Conservation (phyloP, 2,329 filamentous ascomycete species). For the Colletotrichum sp. region DNA sequence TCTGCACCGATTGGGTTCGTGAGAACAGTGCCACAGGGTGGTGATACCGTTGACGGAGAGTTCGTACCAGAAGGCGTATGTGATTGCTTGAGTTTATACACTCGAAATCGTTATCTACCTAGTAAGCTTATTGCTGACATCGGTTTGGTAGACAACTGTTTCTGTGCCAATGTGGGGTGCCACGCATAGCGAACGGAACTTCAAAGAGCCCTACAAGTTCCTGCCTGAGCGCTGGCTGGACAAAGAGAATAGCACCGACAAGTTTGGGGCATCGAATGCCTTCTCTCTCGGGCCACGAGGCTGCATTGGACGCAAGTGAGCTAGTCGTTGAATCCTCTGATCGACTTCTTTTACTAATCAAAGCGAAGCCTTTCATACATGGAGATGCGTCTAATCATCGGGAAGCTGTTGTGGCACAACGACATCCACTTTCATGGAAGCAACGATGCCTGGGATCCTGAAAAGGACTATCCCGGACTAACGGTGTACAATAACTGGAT, state of each 20-base stretch:
- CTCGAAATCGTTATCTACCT: not conserved
- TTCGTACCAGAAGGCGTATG: not conserved
- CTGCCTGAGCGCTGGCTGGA: not conserved
- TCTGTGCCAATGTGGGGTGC: slow-evolving; percentile 10
- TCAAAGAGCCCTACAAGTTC: slow-evolving; percentile 39
- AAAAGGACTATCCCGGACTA: not conserved
- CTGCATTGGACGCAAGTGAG: not conserved
- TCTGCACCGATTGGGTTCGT: not conserved
- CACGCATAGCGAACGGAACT: slow-evolving; percentile 20
- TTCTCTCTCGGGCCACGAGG: not conserved
- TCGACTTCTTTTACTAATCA: not conserved
- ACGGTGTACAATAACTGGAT: not conserved
- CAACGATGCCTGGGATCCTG: not conserved
- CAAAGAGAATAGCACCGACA: not conserved
- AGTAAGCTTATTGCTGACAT: not conserved
- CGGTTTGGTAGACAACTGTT: not conserved
- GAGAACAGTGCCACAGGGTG: not conserved
- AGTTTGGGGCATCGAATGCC: not conserved
- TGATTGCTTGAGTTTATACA: too few species aligned
- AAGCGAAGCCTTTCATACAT: not conserved
- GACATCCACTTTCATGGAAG: not conserved
- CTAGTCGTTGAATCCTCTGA: too few species aligned
- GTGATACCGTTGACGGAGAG: not conserved
- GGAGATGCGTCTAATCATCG: not conserved
- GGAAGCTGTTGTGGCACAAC: not conserved